phyloP scores from a whole-genome alignment of 2,329 filamentous ascomycete genomes.

The Dothistroma septosporum region DNA sequence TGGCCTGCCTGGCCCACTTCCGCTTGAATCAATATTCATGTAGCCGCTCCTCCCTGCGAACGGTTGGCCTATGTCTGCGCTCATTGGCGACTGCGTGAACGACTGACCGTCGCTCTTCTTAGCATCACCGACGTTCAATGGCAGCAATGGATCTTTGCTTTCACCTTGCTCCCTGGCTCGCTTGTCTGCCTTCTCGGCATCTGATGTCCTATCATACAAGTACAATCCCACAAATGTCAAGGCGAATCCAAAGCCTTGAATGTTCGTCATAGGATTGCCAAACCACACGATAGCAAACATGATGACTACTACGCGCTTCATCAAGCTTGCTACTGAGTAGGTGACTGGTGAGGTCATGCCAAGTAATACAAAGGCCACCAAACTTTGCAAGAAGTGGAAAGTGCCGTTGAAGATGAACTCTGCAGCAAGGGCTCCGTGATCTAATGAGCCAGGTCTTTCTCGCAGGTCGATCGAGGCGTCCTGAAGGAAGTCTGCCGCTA shows the following conservation, averaged over 20 bases:
- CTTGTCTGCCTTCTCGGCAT: constrained; percentile 81
- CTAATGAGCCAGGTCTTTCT: constrained; percentile 68
- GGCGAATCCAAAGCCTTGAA: constrained; percentile 79
- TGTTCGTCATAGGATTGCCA: constrained; percentile 74
- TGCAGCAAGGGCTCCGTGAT: constrained; percentile 59
- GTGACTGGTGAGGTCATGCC: constrained; percentile 95
- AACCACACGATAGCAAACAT: constrained; percentile 96
- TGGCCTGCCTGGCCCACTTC: constrained; percentile 24
- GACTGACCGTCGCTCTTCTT: constrained; percentile 33
- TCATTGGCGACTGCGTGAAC: constrained; percentile 24
- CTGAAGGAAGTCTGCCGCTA: constrained; percentile 72
- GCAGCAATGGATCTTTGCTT: constrained; percentile 61
- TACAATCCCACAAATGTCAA: constrained; percentile 92
- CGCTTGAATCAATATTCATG: constrained; percentile 24
- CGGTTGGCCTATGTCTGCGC: constrained; percentile 8
- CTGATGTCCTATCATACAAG: constrained; percentile 87
- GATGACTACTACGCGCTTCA: constrained; percentile 97
- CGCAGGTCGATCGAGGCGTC: constrained; percentile 76
- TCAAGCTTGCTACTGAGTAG: constrained; percentile 90
- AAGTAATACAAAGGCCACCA: constrained; percentile 86
- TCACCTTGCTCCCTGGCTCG: constrained; percentile 63
- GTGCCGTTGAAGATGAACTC: constrained; percentile 97
- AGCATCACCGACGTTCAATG: constrained; percentile 47
- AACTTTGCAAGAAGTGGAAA: constrained; percentile 95
- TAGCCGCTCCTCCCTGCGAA: constrained; percentile 31